A percentile compares a stretch with the other conserved stretches of the same genome.
phyloP scores from a whole-genome alignment of 2,329 filamentous ascomycete genomes.

The Nothopassalora personata region DNA sequence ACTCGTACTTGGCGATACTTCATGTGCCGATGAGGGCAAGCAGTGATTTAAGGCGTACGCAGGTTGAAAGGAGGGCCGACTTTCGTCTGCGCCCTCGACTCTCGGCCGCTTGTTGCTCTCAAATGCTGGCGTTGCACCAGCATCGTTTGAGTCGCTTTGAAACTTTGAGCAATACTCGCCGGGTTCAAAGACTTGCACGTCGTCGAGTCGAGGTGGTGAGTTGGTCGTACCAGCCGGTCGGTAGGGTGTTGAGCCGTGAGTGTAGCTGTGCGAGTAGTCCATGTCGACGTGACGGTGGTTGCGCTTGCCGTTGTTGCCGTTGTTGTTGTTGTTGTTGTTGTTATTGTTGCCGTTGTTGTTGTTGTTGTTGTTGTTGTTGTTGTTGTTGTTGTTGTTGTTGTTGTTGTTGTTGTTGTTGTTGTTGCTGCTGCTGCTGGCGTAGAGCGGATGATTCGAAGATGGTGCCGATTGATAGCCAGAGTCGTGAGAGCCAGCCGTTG shows the following conservation, averaged over 20 bases:
- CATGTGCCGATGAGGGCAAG: conserved; percentile 15
- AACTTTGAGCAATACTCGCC: conserved; percentile 28
- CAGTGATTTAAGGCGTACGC: conserved; percentile 17
- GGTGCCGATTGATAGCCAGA: conserved; percentile 8
- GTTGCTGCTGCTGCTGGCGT: conserved; percentile 17
- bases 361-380: conserved; percentile 25
- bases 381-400: conserved; percentile 27
- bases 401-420: conserved; percentile 25
- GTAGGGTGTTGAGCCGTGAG: conserved; percentile 21
- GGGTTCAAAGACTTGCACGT: conserved; percentile 25
- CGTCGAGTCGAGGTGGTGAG: conserved; percentile 11
- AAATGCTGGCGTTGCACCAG: conserved; percentile 13
- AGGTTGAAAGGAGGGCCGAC: conserved; percentile 11
- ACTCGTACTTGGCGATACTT: conserved; percentile 26
- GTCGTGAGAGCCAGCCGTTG: conserved; percentile 9
- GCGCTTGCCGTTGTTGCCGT: conserved; percentile 25
- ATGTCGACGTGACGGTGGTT: conserved; percentile 21
- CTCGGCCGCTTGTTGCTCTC: conserved; percentile 23
- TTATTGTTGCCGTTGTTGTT: conserved; percentile 21
- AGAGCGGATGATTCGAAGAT: conserved; percentile 6
- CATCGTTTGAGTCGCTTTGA: conserved; percentile 17
- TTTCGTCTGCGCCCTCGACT: conserved; percentile 17
- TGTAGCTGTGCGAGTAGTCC: conserved; percentile 20
- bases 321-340: conserved; percentile 22
- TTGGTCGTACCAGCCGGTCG: conserved; percentile 20